Evolutionary conservation across 768 basidiomycete species (phyloP).

Genomic region (Suillus decipiens): DNA sequence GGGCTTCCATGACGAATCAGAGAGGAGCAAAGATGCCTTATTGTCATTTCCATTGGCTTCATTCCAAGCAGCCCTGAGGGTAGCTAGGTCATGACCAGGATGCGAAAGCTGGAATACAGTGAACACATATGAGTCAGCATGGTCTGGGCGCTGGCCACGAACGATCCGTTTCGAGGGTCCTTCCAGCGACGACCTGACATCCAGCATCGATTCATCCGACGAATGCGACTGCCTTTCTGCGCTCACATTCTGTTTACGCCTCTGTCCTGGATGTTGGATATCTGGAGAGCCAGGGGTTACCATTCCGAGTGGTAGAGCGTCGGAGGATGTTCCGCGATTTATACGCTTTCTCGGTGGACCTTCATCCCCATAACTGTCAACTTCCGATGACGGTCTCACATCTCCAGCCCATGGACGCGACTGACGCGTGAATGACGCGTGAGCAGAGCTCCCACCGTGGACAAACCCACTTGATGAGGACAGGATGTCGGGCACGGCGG

Average conservation of each 20-base stretch:
- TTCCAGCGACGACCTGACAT: constrained; percentile 41
- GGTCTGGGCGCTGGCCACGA: constrained; percentile 44
- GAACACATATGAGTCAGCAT: constrained; percentile 41
- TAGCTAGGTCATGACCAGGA: constrained; percentile 41
- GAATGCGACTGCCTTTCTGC: constrained; percentile 53
- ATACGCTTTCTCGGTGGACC: constrained; percentile 74
- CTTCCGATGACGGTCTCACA: constrained; percentile 38
- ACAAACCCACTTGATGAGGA: constrained; percentile 61
- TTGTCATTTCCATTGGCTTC: constrained; percentile 62
- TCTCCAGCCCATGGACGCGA: constrained; percentile 34
- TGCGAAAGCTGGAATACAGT: constrained; percentile 65
- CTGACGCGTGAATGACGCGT: constrained; percentile 57
- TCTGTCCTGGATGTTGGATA: constrained; percentile 52
- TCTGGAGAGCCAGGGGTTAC: constrained; percentile 56
- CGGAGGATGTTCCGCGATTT: constrained; percentile 50
- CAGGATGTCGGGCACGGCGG: constrained; percentile 51
- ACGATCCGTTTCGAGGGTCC: constrained; percentile 54
- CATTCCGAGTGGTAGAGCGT: constrained; percentile 28
- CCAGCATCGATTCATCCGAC: constrained; percentile 70
- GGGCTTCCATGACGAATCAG: constrained; percentile 57
- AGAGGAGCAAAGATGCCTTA: constrained; percentile 58
- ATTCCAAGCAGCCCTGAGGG: constrained; percentile 66
- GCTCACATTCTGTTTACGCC: constrained; percentile 41
- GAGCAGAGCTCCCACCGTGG: constrained; percentile 38
- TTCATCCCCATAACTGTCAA: constrained; percentile 46